Conservation (phyloP, 1,284 basidiomycete species). For the Cutaneotrichosporon daszewskae region DNA sequence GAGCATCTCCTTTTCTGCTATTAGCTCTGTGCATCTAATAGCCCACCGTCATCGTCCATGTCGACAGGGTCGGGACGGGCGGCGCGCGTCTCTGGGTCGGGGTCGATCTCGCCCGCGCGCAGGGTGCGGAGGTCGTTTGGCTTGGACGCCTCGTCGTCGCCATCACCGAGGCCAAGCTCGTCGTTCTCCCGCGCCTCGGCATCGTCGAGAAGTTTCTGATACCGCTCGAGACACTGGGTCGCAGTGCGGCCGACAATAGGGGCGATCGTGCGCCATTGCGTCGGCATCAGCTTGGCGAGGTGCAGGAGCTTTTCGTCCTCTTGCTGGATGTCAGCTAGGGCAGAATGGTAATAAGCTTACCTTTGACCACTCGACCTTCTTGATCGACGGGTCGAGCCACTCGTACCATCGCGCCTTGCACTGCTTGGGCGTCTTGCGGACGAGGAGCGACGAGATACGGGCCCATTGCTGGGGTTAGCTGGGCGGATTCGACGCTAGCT, state of each 20-base stretch:
- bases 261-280: conserved; percentile 99
- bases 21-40: too few species aligned
- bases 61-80: conserved; percentile 98
- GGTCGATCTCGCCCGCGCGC: conserved; percentile 95
- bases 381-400: conserved; percentile 99
- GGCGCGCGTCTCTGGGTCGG: conserved; percentile 97
- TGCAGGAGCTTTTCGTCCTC: conserved; percentile 99
- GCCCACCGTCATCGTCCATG: conserved; percentile 99
- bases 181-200: conserved; percentile 92
- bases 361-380: conserved; percentile 99
- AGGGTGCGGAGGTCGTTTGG: conserved; percentile 83
- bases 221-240: conserved; percentile 95
- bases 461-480: conserved; percentile 59
- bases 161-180: conserved; percentile 81
- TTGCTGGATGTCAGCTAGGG: conserved; percentile 53
- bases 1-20: conserved; percentile 99
- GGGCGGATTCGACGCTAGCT: conserved; percentile 21
- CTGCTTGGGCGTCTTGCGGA: conserved; percentile 98
- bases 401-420: conserved; percentile 99
- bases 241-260: conserved; percentile 99
- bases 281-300: conserved; percentile 97
- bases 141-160: conserved; percentile 65
- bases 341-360: conserved; percentile 52
- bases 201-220: conserved; percentile 95
- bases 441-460: conserved; percentile 93